Base-by-base conservation (phyloP, 1,284 basidiomycete species). In the Boletellus sp. region DNA sequence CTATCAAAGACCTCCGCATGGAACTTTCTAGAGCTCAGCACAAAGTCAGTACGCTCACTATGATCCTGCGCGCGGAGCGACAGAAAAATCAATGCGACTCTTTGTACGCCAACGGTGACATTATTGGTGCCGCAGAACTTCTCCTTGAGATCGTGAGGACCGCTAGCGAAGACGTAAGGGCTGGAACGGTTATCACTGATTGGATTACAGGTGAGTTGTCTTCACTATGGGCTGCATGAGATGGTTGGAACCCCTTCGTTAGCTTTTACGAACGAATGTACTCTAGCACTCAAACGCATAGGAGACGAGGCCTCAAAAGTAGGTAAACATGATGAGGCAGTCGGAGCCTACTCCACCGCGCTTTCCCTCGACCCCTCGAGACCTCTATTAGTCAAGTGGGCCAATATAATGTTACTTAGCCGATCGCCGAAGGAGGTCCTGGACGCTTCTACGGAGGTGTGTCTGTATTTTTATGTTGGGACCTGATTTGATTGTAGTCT, bases 31-130 rank as follows among this genome's bases (percentile, higher is more conserved):
- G 53, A 3, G 34, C 25, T n/a, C 8, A 32, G 16, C 25, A 11
- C 5, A 39, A 16, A 16, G 33, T 33, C 3, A 25, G 40, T 21
- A 22, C 16, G 7, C 38, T 50, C 25, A 8, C n/a, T 5, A 36
- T 23, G 13, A 43, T 43, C n/a, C 16, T 57, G 2, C 27, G 2
- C 32, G 20, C 13, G 8, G 19, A 56, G 14, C 39, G 44, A 19
- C 29, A 32, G 14, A 49, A 43, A 20, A 20, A 49, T n/a, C 41
- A 37, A 11, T 49, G 50, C 9, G 50, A 55, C 29, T 0, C 23
- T 1, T 4, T 49, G 14, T 56, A 33, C 17, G 17, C 26, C 0
- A 8, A 29, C 3, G 45, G 52, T 2, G 27, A 20, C 22, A 14
- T 43, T 8, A 25, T 29, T 1, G 41, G 43, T 14, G 45, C 53